Conservation (phyloP, 306 rosid species). For the Vicia villosa region DNA sequence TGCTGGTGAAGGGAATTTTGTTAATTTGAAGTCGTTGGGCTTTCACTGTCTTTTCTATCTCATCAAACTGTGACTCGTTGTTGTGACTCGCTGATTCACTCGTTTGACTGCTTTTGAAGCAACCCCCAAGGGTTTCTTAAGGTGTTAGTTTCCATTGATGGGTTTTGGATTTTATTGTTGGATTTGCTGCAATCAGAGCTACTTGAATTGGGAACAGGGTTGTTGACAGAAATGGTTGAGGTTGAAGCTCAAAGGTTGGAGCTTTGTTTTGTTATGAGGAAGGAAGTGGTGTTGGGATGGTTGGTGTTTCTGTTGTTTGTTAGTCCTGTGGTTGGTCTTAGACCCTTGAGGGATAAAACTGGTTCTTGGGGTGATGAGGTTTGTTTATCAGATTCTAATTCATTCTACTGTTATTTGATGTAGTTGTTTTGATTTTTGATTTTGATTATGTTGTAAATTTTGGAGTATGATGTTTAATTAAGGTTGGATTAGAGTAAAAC, state of each 20-base stretch:
- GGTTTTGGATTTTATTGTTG: conserved; percentile 41
- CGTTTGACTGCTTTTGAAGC: conserved; percentile 82
- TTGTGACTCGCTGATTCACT: conserved; percentile 47
- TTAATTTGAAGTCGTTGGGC: conserved; percentile 58
- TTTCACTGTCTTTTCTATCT: conserved; percentile 71
- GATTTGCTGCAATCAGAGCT: conserved; percentile 48
- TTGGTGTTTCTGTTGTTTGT: conserved; percentile 49
- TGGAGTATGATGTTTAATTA: conserved; percentile 12
- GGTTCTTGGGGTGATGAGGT: conserved; percentile 99
- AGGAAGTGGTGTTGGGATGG: conserved; percentile 46
- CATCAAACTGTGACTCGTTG: conserved; percentile 53
- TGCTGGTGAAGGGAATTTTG: conserved; percentile 39
- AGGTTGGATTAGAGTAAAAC: not conserved
- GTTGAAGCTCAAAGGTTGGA: conserved; percentile 45
- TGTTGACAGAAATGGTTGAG: conserved; percentile 54
- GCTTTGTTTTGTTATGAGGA: conserved; percentile 40
- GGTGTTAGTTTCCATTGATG: conserved; percentile 50
- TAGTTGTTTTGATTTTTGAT: not conserved
- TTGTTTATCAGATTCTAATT: conserved; percentile 32
- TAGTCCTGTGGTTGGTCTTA: conserved; percentile 68
- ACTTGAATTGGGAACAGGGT: conserved; percentile 35
- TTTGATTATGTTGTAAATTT: conserved; percentile 5
- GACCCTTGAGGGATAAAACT: conserved; percentile 89
- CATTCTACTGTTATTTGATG: not conserved
- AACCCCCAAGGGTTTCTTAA: conserved; percentile 51